Evolutionary conservation across 768 basidiomycete species (phyloP).

Genomic region (Phylloporus sp.): DNA sequence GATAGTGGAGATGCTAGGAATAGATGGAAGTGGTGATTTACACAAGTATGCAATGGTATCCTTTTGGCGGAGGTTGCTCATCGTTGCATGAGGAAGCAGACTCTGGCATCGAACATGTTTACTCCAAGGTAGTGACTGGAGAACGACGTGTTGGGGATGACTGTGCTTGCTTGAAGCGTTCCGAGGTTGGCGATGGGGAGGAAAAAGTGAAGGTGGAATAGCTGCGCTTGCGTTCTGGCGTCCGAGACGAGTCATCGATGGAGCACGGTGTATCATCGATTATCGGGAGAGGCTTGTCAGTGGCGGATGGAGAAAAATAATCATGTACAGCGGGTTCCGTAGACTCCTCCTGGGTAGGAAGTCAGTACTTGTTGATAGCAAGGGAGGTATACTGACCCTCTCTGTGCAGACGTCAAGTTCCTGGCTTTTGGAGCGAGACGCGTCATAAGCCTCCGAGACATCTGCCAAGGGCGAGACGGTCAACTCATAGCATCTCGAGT

Average conservation of each 20-base stretch:
- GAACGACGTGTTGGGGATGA: conserved; percentile 28
- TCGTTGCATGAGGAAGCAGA: conserved; percentile 1
- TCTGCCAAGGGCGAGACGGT: conserved; percentile 77
- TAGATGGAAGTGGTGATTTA: conserved; percentile 32
- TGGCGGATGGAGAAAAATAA: conserved; percentile 35
- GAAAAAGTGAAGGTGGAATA: conserved; percentile 77
- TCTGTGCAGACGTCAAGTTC: conserved; percentile 40
- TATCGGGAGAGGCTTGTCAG: conserved; percentile 26
- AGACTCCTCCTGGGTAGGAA: conserved; percentile 42
- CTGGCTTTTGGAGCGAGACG: conserved; percentile 33
- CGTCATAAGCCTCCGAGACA: conserved; percentile 65
- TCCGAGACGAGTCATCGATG: conserved; percentile 53
- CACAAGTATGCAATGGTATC: conserved; percentile 31
- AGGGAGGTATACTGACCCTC: conserved; percentile 39
- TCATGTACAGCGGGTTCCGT: conserved; percentile 55
- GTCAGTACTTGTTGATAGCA: neutral
- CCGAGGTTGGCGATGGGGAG: conserved; percentile 59
- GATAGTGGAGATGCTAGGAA: conserved; percentile 27
- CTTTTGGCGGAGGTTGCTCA: conserved; percentile 13
- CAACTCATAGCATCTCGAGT: conserved; percentile 75
- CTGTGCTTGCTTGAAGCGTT: conserved; percentile 46
- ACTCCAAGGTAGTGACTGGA: conserved; percentile 18
- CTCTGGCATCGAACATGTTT: neutral
- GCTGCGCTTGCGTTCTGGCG: conserved; percentile 68
- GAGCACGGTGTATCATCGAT: conserved; percentile 27